Evolutionary conservation across 148 eudicot genomes (phyloP), one percentile per base, ranked within the genome.

Genomic region (Camellia lanceoleosa): DNA sequence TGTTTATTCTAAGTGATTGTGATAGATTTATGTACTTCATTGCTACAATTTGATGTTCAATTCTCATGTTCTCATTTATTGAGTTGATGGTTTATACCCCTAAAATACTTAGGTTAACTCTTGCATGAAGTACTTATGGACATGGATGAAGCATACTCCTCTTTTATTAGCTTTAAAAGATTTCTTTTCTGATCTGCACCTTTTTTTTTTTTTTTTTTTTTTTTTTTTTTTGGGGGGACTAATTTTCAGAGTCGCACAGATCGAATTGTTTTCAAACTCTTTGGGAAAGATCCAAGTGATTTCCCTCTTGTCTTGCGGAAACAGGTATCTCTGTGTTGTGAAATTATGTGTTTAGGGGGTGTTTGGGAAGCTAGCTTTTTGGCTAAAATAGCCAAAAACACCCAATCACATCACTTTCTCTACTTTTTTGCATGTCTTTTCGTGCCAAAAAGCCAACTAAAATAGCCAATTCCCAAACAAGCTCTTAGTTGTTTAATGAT

Each of bases 241-340:
- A 55, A 59, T 80, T 80, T 87, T 76, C 86, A 96, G 99, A 79
- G 88, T 79, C 95, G 97, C 68, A 95, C 99, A 8, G 97, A 93
- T 85, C 89, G 97, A 66, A 95, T 95, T 76, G 91, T 92, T 70
- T 90, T 95, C 83, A 95, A 95, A 86, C 91, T 95, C 52, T 93
- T 95, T 83, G 99, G 97, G 7, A 95, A 95, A 90, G 92, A 90
- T 80, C 99, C 99, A 41, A 89, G 84, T 83, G 95, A 91, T 83
- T 85, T 93, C 61, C 99, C 99, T 79, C 87, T 84, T 66, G 75
- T 68, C 44, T 71, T 96, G 80, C 91, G 98, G 65, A 83, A 85
- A 71, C 95, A 93, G 97, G 99, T 96, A 73, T 78, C 23, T 83
- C 41, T 68, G 38, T 19, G 64, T 15, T 70, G 11, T 74, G 8